Percentiles rank a stretch among this genome's conserved stretches.
phyloP scores from a whole-genome alignment of 1,139 yeast genomes.

The Lodderomyces elongisporus region DNA sequence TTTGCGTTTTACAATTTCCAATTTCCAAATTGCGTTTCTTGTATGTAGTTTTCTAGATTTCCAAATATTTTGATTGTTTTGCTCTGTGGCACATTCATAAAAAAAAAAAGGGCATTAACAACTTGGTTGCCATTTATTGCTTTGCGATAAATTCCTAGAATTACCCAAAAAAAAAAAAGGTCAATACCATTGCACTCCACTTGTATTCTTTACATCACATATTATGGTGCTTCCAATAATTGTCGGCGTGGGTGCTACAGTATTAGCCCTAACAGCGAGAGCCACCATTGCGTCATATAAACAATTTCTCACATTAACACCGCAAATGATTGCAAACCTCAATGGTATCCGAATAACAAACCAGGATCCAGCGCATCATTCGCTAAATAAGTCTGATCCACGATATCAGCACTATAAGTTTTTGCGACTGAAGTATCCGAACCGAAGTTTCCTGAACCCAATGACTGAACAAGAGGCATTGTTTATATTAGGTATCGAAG shows the following conservation, averaged over 20 bases:
- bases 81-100: too few species aligned
- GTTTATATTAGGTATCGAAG: constrained; percentile 48
- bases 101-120: too few species aligned
- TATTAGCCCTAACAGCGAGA: constrained; percentile 48
- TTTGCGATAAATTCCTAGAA: too few species aligned
- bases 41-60: too few species aligned
- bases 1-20: too few species aligned
- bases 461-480: constrained; percentile 65
- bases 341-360: constrained; percentile 34
- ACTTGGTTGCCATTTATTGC: too few species aligned
- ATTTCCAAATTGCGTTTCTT: too few species aligned
- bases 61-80: too few species aligned
- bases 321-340: constrained; percentile 52
- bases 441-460: constrained; percentile 41
- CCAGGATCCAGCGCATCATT: constrained; percentile 5
- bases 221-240: constrained; percentile 49
- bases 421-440: constrained; percentile 32
- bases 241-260: constrained; percentile 53
- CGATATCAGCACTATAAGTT: constrained; percentile 21
- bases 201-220: too few species aligned
- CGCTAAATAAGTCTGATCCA: constrained; percentile 12
- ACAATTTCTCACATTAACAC: constrained; percentile 42
- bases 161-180: too few species aligned
- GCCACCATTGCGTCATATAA: constrained; percentile 44
- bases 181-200: too few species aligned